Evolutionary conservation across 495 filamentous ascomycete species (phyloP).

Genomic region (Podospora sp.): DNA sequence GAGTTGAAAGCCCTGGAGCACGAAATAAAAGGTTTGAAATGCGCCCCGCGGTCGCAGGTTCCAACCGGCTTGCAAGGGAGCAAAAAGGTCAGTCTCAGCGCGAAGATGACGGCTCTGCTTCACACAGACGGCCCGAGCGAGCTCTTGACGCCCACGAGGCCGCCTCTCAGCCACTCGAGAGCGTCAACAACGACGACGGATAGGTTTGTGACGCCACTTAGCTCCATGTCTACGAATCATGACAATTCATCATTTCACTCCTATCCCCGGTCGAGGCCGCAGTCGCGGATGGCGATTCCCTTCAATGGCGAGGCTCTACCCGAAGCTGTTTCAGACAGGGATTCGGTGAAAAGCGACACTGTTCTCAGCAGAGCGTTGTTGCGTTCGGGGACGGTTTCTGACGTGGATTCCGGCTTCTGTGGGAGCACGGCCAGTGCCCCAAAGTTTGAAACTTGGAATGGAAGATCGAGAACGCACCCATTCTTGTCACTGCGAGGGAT

Average conservation of each 20-base stretch:
- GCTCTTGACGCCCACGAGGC: constrained; percentile 3
- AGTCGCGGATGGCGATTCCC: constrained; percentile 8
- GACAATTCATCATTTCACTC: constrained; percentile 32
- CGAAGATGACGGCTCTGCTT: constrained; percentile 25
- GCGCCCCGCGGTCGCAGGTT: not conserved
- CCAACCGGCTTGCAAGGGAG: constrained; percentile 1
- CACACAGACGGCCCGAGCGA: constrained; percentile 21
- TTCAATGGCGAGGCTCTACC: not conserved
- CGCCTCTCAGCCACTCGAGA: constrained; percentile 5
- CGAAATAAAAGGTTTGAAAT: constrained; percentile 39
- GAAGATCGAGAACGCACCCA: constrained; percentile 13
- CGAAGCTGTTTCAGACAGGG: constrained; percentile 2
- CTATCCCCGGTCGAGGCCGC: constrained; percentile 23
- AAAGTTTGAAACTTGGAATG: constrained; percentile 20
- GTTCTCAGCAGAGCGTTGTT: not conserved
- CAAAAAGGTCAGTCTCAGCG: constrained; percentile 17
- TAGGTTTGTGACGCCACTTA: constrained; percentile 28
- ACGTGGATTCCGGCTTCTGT: not conserved
- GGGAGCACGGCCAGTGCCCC: not conserved
- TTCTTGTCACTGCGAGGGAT: not conserved
- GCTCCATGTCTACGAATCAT: constrained; percentile 23
- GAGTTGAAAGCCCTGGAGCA: constrained; percentile 39
- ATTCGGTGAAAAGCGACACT: constrained; percentile 21
- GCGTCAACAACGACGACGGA: constrained; percentile 26
- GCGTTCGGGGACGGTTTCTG: not conserved